Evolutionary conservation across 331 rosid species (phyloP).

Genomic region (Cucumis variabilis): DNA sequence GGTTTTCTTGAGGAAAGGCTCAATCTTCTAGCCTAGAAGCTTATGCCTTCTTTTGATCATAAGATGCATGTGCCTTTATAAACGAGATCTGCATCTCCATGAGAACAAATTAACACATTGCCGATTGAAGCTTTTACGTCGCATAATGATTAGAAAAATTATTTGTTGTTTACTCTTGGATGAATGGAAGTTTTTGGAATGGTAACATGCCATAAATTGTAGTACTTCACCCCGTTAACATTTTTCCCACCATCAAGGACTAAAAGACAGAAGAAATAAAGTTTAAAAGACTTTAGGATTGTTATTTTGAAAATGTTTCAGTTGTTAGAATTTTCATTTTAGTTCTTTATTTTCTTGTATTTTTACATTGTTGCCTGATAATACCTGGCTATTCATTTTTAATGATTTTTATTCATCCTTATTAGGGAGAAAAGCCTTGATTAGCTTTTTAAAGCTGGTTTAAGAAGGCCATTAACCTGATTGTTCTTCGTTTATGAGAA

Average conservation of each 20-base stretch:
- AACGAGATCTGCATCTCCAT: not conserved
- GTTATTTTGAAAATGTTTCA: not conserved
- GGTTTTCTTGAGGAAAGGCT: not conserved
- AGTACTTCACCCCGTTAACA: not conserved
- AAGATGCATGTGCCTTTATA: not conserved
- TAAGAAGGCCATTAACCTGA: not conserved
- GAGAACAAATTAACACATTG: not conserved
- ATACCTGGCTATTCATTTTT: not conserved
- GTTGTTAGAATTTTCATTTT: not conserved
- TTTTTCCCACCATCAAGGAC: not conserved
- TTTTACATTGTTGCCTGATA: not conserved
- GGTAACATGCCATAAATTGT: not conserved
- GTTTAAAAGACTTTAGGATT: not conserved
- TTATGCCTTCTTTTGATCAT: not conserved
- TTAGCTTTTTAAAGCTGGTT: not conserved
- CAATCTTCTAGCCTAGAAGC: not conserved
- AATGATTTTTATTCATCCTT: not conserved
- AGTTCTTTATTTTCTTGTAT: not conserved
- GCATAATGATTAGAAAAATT: not conserved
- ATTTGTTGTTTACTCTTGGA: not conserved
- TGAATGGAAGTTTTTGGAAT: not conserved
- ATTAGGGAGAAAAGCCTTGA: not conserved
- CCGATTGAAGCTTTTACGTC: not conserved
- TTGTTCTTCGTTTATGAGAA: not conserved
- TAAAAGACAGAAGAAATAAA: not conserved